These are phyloP conservation scores for Magnaporthiopsis rhizophila DNA, from an alignment of 2,329 filamentous ascomycete genomes.

Conservation along the genomic window DNA sequence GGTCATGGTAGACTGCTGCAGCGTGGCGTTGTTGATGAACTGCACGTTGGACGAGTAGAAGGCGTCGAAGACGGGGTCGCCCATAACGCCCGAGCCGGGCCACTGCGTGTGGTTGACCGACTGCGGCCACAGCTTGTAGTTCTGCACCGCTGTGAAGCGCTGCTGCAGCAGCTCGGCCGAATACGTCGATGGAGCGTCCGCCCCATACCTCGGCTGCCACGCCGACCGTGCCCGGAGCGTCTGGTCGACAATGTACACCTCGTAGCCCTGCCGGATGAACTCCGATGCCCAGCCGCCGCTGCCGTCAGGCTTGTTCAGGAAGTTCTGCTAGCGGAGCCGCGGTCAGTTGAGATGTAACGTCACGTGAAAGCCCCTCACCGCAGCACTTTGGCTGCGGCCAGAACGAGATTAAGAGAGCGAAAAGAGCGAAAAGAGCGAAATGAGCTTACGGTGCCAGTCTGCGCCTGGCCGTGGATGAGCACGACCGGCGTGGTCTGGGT, in stretches of 20 bases:
- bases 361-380: background rate
- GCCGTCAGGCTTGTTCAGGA: slow-evolving; percentile 32
- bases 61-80: slow-evolving; percentile 31
- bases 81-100: slow-evolving; percentile 30
- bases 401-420: background rate
- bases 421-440: too few relatives aligned
- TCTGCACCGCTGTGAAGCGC: slow-evolving; percentile 27
- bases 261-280: slow-evolving; percentile 37
- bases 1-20: slow-evolving; percentile 26
- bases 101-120: slow-evolving; percentile 33
- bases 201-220: slow-evolving; percentile 18
- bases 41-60: slow-evolving; percentile 32
- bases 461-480: slow-evolving; percentile 29
- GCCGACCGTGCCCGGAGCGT: slow-evolving; percentile 35
- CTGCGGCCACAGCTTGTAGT: slow-evolving; percentile 29
- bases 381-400: background rate
- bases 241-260: slow-evolving; percentile 39
- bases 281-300: slow-evolving; percentile 37
- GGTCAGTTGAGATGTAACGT: too few relatives aligned
- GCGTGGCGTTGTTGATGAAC: slow-evolving; percentile 24
- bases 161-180: slow-evolving; percentile 27
- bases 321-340: too few relatives aligned
- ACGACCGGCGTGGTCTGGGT: slow-evolving; percentile 26
- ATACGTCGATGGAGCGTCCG: slow-evolving; percentile 13
- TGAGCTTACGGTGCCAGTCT: slow-evolving; percentile 5